Evolutionary conservation across 768 basidiomycete species (phyloP), one percentile per base, ranked within the genome.

Genomic region (Termitomyces heimii): DNA sequence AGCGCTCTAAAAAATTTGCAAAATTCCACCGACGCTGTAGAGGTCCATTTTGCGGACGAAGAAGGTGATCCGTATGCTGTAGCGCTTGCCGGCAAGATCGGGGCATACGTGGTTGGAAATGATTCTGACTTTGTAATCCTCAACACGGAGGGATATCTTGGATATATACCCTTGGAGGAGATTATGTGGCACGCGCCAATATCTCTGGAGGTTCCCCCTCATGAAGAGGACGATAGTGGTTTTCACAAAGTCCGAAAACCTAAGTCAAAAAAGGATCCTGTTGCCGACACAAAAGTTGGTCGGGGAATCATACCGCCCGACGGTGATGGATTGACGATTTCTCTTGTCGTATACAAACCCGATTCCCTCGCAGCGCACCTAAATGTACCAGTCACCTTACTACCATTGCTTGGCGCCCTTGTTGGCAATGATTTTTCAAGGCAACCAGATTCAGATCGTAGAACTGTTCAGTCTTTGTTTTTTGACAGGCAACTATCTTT

Each of bases 31-130:
- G 62, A 72, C 20, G 62, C 63, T 5, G 65, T 90, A 20, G 73
- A 83, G 40, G 62, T 91, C 7, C 82, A 87, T 67, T 85, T 86
- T 59, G 89, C 90, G 6, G 89, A 92, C 62, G 85, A 85, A 69
- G 91, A 93, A 68, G 89, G 82, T 10, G 91, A 92, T 68, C 88
- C 89, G 3, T 91, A 83, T 63, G 84, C 87, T n/a, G 90, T 93
- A 6, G 90, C 90, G 62, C 76, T 94, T 8, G 92, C 92, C 10
- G 90, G 83, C 14, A 78, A 81, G 48, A 70, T 92, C 12, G 77
- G 80, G 9, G 92, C 82, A 34, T 93, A 86, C 62, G 89, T 94
- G 46, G 77, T 84, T 0, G 89, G 86, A 24, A 84, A 78, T 58
- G 92, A 94, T 73, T 93, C 90, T 2, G 92, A 94, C 68, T 94